Conservation (phyloP, 495 filamentous ascomycete species). For the Parathielavia appendiculata region DNA sequence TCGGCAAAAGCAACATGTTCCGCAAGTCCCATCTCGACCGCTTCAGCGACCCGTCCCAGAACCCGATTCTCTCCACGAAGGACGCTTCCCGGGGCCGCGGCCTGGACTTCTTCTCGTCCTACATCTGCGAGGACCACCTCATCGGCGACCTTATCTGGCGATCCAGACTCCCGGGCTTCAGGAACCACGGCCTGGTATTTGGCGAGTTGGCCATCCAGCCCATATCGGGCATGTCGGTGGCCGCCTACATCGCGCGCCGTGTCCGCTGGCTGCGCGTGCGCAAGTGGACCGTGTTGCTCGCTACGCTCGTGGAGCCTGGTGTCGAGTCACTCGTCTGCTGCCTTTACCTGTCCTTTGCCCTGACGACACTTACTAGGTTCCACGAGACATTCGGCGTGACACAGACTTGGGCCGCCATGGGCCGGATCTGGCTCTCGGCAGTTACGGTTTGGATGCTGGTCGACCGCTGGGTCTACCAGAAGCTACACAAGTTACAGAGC, state of each 20-base stretch:
- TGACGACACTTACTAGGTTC: constrained; percentile 67
- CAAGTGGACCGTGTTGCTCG: constrained; percentile 86
- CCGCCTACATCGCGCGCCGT: constrained; percentile 74
- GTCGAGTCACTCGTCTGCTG: constrained; percentile 86
- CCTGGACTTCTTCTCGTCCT: constrained; percentile 86
- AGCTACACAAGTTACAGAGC: constrained; percentile 63
- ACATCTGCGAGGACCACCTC: constrained; percentile 97
- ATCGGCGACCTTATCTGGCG: constrained; percentile 91
- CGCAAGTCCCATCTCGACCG: constrained; percentile 81
- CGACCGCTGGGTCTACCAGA: constrained; percentile 68
- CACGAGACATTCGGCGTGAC: constrained; percentile 50
- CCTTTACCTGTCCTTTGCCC: constrained; percentile 68
- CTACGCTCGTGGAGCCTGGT: constrained; percentile 90
- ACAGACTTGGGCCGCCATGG: constrained; percentile 65
- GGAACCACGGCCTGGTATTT: constrained; percentile 77
- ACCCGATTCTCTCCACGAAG: constrained; percentile 41
- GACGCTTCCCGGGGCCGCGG: constrained; percentile 53
- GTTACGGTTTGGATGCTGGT: constrained; percentile 65
- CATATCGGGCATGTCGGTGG: constrained; percentile 71
- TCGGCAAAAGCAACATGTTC: constrained; percentile 98
- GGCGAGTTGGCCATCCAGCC: constrained; percentile 89
- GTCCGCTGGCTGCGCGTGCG: constrained; percentile 88
- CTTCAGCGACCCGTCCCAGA: constrained; percentile 57
- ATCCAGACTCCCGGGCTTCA: constrained; percentile 51
- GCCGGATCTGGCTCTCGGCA: constrained; percentile 57